These are phyloP conservation scores for Adenanthera pavonina DNA, from an alignment of 306 rosid genomes.

Conservation along the genomic window DNA sequence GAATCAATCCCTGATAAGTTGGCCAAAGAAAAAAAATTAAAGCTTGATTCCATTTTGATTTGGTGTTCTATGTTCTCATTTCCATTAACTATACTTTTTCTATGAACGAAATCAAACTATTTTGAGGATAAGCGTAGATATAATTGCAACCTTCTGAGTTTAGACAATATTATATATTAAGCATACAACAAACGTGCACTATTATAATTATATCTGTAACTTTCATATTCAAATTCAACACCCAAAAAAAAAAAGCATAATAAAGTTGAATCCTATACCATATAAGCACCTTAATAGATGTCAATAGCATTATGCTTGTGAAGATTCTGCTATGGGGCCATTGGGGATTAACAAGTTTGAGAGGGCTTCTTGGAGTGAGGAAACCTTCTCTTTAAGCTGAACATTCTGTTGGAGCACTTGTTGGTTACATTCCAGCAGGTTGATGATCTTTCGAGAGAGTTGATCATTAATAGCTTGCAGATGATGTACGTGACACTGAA, in stretches of 20 bases:
- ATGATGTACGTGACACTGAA: conserved; percentile 41
- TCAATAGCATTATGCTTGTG: conserved; percentile 30
- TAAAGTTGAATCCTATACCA: neutral
- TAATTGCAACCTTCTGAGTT: neutral
- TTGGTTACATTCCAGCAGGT: conserved; percentile 49
- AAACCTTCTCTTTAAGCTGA: conserved; percentile 49
- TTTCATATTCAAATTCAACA: neutral
- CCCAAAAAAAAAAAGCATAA: neutral
- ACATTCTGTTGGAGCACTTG: conserved; percentile 46
- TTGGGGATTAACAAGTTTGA: conserved; percentile 34
- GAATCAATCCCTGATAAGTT: neutral
- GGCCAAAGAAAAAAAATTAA: neutral
- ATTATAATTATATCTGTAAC: neutral
- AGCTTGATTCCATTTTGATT: neutral
- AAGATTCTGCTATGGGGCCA: conserved; percentile 36
- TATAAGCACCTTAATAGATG: conserved; percentile 1
- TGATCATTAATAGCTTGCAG: conserved; percentile 47
- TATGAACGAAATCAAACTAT: conserved; percentile 2
- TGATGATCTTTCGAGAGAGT: conserved; percentile 45
- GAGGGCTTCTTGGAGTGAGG: conserved; percentile 44
- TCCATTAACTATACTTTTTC: neutral
- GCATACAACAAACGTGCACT: neutral
- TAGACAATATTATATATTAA: neutral
- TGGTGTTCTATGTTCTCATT: neutral
- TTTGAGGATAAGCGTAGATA: neutral